These are phyloP conservation scores for Suillus subluteus DNA, from an alignment of 768 basidiomycete species.

Conservation along the genomic window DNA sequence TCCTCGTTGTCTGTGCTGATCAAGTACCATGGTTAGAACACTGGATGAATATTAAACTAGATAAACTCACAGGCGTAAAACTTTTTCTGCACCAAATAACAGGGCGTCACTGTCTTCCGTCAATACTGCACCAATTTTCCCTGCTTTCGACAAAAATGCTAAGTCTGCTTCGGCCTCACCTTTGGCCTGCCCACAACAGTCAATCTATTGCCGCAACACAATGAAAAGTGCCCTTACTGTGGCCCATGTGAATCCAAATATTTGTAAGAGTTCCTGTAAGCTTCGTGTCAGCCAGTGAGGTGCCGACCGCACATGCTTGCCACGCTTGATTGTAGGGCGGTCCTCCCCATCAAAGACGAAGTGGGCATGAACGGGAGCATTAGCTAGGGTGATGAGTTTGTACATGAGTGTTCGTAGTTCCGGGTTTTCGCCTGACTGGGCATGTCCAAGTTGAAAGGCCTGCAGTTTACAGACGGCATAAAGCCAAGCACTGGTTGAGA, in stretches of 20 bases:
- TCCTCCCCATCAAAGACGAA: constrained; percentile 56
- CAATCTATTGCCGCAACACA: no score
- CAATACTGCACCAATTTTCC: no score
- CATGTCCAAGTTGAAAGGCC: constrained; percentile 16
- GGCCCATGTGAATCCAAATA: constrained; percentile 45
- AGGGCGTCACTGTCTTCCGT: no score
- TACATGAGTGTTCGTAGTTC: constrained; percentile 49
- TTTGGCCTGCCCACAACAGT: no score
- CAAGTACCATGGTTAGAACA: no score
- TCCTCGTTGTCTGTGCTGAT: no score
- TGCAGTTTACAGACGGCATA: constrained; percentile 7
- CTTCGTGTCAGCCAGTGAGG: constrained; percentile 31
- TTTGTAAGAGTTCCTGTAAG: constrained; percentile 38
- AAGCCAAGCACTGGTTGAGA: constrained; percentile 19
- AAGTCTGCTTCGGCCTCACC: no score
- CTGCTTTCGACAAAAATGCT: no score
- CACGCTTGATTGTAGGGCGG: constrained; percentile 31
- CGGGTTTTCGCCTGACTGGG: constrained; percentile 43
- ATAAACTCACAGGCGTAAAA: no score
- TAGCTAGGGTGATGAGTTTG: constrained; percentile 41
- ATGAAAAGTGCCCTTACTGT: constrained; percentile 17
- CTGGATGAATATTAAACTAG: no score
- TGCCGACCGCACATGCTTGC: constrained; percentile 33
- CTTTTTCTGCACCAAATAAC: no score
- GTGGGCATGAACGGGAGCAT: constrained; percentile 41